phyloP scores from a whole-genome alignment of 345 rosid species.

The Salix udensis region DNA sequence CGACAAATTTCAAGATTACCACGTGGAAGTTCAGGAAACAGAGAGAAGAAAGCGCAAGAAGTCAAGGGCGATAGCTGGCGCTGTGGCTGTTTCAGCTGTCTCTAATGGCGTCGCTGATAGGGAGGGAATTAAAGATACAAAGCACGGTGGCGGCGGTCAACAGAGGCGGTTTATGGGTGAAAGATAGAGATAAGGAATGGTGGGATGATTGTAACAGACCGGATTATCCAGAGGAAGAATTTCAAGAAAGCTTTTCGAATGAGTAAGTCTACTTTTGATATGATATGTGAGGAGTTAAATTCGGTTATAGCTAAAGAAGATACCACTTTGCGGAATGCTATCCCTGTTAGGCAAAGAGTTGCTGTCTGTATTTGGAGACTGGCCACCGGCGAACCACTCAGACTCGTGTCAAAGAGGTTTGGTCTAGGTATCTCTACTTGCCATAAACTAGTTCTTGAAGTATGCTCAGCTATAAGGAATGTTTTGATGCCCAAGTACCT shows the following conservation, averaged over 20 bases:
- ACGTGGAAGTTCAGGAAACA: conserved; percentile 42
- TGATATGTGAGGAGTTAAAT: conserved; percentile 72
- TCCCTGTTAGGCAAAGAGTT: conserved; percentile 86
- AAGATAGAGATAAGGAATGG: conserved; percentile 79
- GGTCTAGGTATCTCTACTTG: conserved; percentile 84
- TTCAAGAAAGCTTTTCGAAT: conserved; percentile 79
- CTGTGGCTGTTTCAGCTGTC: conserved; percentile 25
- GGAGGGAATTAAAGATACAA: neutral
- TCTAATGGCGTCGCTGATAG: neutral
- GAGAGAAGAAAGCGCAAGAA: conserved; percentile 42
- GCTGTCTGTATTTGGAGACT: conserved; percentile 93
- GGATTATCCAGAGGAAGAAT: conserved; percentile 77
- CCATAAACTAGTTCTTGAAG: conserved; percentile 72
- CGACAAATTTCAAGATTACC: conserved; percentile 29
- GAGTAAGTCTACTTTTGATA: conserved; percentile 73
- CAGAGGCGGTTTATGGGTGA: conserved; percentile 82
- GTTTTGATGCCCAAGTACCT: conserved; percentile 74
- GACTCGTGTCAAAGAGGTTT: conserved; percentile 67
- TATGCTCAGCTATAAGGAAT: conserved; percentile 64
- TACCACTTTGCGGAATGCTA: conserved; percentile 75
- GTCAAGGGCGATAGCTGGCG: conserved; percentile 46
- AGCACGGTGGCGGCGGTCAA: conserved; percentile 28
- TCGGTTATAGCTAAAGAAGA: conserved; percentile 84
- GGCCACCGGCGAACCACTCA: conserved; percentile 73
- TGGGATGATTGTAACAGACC: conserved; percentile 84